phyloP scores from a whole-genome alignment of 2,329 filamentous ascomycete genomes.

The Diaporthe sp. region DNA sequence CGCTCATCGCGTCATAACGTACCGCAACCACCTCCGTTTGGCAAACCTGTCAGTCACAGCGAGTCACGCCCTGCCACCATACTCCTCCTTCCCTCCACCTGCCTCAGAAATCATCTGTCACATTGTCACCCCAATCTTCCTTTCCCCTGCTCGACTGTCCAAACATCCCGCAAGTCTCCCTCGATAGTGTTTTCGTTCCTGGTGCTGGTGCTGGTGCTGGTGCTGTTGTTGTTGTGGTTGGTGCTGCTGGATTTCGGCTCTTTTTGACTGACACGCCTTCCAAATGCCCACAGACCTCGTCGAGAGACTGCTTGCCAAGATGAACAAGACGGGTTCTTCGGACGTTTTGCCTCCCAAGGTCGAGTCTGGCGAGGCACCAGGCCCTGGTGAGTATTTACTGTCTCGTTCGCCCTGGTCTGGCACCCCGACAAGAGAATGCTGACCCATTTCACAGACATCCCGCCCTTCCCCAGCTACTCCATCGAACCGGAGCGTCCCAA shows the following conservation, averaged over 20 bases:
- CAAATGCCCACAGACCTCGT: constrained; percentile 10
- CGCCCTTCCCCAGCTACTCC: constrained; percentile 22
- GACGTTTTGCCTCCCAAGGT: neutral
- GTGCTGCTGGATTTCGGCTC: neutral
- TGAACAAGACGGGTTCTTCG: neutral
- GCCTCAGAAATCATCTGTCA: neutral
- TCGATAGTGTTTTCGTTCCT: neutral
- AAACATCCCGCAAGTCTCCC: neutral
- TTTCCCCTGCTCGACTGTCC: neutral
- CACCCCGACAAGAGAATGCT: neutral
- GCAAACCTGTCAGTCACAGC: neutral
- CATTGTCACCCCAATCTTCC: too few relatives aligned
- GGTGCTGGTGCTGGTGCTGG: neutral
- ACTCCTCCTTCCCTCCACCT: neutral
- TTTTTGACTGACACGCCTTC: neutral
- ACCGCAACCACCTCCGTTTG: neutral
- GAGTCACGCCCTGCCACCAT: neutral
- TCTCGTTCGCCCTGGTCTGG: neutral
- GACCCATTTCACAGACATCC: neutral
- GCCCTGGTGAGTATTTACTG: neutral
- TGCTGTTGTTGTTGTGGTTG: neutral
- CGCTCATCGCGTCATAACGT: neutral
- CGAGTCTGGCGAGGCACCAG: constrained; percentile 6
- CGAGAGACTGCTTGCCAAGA: constrained; percentile 13
- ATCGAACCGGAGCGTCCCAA: neutral